Percentiles rank a stretch among this genome's conserved stretches.
Conservation (phyloP, 2,329 filamentous ascomycete species). For the Chaetothyriales sp. region DNA sequence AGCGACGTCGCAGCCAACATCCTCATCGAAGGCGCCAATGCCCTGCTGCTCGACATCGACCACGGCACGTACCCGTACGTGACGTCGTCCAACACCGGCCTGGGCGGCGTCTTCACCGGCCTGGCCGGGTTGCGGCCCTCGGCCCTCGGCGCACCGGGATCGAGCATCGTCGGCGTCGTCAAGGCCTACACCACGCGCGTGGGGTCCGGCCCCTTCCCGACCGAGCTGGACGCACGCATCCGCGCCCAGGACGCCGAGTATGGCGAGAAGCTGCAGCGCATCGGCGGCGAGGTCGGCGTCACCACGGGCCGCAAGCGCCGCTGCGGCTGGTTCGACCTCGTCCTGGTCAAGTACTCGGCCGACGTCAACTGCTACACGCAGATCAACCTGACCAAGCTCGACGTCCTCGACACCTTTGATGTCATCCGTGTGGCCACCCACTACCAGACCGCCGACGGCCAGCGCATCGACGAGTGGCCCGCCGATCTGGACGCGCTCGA, state of each 20-base stretch:
- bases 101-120: constrained; percentile 40
- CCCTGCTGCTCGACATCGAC: constrained; percentile 45
- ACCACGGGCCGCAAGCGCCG: constrained; percentile 47
- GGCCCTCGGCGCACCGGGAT: constrained; percentile 33
- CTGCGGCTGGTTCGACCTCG: constrained; percentile 51
- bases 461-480: constrained; percentile 41
- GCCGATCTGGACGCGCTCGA: constrained; percentile 37
- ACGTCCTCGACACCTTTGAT: constrained; percentile 48
- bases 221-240: constrained; percentile 27
- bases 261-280: constrained; percentile 35
- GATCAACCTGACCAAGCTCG: constrained; percentile 50
- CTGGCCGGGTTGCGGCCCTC: constrained; percentile 43
- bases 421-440: constrained; percentile 46
- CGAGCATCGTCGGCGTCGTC: constrained; percentile 43
- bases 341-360: constrained; percentile 48
- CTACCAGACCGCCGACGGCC: constrained; percentile 37
- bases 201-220: constrained; percentile 47
- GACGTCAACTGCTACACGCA: constrained; percentile 38
- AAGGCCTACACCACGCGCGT: constrained; percentile 51
- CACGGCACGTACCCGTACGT: constrained; percentile 39
- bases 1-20: constrained; percentile 40
- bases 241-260: constrained; percentile 13
- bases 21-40: constrained; percentile 49
- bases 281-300: constrained; percentile 40
- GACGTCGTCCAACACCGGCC: constrained; percentile 33